Evolutionary conservation across 768 basidiomycete genomes (phyloP), one percentile per base, ranked within the genome.

Genomic region (Phlebiopsis gigantea): DNA sequence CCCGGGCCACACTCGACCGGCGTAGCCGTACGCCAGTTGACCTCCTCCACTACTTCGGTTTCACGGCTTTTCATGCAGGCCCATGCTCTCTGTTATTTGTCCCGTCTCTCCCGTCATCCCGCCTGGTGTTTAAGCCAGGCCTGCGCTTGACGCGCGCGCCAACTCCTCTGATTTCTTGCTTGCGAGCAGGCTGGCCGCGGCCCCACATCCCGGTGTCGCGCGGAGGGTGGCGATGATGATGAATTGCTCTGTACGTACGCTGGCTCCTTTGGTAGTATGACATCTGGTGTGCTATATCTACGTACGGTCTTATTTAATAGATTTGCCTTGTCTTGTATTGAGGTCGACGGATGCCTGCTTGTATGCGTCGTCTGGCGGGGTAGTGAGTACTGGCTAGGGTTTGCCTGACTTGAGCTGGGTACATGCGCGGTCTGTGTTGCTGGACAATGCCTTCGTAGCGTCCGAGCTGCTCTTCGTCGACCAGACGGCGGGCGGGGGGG

Each of bases 191-290:
- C 28, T 17, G 26, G 47, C 47, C 47, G 28, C 47, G 47, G 47
- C 47, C 45, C 47, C 29, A 8, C 26, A 48, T 21, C 34, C 12
- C 12, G 34, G 34, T 39, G 34, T 39, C 34, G 34, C 34, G 34
- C 34, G 34, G 47, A 26, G 47, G 12, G 47, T 30, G 26, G 47
- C 47, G 47, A 29, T 19, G 28, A 48, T 48, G 26, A 19, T 29
- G 45, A 22, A 25, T 12, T 24, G 5, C 45, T 5, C 12, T 46
- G 9, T 45, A 45, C 19, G 47, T 48, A 48, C 47, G 47, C 29
- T 48, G 47, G 47, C 47, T n/a, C n/a, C n/a, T 48, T 48, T 48
- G 47, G 29, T 48, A 48, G 47, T 48, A 12, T 9, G 34, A 39
- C 34, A 39, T 39, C 34, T 39, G 34, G 34, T 30, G 7, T 48